phyloP scores from a whole-genome alignment of 441 rosid genomes.

The Aleurites moluccanus region DNA sequence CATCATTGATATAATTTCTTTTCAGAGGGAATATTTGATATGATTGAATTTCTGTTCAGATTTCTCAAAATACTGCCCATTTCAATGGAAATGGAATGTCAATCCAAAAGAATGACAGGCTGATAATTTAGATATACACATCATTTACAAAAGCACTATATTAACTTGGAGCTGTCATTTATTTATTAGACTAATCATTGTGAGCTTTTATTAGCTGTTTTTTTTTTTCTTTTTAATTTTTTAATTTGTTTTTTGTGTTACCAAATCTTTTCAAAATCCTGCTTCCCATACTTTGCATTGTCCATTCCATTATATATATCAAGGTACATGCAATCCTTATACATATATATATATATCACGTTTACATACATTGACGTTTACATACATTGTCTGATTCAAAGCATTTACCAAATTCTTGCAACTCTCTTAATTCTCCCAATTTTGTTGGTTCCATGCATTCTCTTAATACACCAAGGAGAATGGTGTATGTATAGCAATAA shows the following conservation, averaged over 20 bases:
- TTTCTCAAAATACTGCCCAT: conserved; percentile 3
- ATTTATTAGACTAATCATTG: conserved; percentile 15
- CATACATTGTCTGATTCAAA: not conserved
- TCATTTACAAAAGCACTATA: conserved; percentile 15
- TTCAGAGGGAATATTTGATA: conserved; percentile 23
- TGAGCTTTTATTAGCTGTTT: not conserved
- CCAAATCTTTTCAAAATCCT: conserved; percentile 5
- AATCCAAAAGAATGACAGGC: conserved; percentile 26
- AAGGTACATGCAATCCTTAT: not conserved
- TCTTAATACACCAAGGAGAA: not conserved
- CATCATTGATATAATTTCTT: conserved; percentile 16
- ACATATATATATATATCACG: not conserved
- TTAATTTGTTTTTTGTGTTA: conserved; percentile 3
- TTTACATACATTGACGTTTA: not conserved
- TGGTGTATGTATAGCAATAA: not conserved
- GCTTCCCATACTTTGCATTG: not conserved
- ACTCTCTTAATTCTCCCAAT: not conserved
- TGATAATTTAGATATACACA: conserved; percentile 13
- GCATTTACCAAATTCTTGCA: not conserved
- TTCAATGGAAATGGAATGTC: conserved; percentile 24
- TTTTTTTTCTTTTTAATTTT: no score
- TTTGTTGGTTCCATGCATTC: not conserved
- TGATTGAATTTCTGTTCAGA: conserved; percentile 21
- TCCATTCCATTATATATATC: not conserved
- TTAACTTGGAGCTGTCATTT: conserved; percentile 24